Conservation (phyloP, 257 asterid genomes). For the Solanum boliviense region DNA sequence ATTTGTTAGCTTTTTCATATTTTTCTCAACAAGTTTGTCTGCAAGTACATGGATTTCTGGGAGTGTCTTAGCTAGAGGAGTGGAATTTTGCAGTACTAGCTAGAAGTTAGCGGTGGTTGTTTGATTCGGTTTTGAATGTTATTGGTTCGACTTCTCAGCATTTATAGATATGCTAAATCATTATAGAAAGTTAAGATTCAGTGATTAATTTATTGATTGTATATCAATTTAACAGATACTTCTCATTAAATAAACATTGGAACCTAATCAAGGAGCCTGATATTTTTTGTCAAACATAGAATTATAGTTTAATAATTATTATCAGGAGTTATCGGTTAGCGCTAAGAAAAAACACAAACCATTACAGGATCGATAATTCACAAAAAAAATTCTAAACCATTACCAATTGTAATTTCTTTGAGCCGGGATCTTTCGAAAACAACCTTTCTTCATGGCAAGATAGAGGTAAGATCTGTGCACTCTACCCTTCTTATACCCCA, state of each 20-base stretch:
- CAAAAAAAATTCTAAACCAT: neutral
- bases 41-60: neutral
- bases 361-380: neutral
- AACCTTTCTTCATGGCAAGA: neutral
- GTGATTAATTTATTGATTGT: no score
- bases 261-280: neutral
- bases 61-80: neutral
- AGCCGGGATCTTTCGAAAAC: neutral
- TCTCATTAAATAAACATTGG: neutral
- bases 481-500: neutral
- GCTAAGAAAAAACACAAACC: neutral
- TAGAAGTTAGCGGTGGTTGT: neutral
- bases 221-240: neutral
- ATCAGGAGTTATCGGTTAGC: neutral
- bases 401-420: neutral
- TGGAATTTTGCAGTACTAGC: neutral
- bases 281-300: neutral
- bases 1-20: neutral
- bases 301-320: neutral
- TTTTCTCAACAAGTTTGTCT: neutral
- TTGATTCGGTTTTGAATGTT: neutral
- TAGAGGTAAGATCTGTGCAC: neutral
- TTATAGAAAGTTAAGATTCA: neutral
- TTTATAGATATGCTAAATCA: neutral
- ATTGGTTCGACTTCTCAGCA: neutral